phyloP scores from a whole-genome alignment of 148 eudicot genomes.

The Rhododendron williamsianum region DNA sequence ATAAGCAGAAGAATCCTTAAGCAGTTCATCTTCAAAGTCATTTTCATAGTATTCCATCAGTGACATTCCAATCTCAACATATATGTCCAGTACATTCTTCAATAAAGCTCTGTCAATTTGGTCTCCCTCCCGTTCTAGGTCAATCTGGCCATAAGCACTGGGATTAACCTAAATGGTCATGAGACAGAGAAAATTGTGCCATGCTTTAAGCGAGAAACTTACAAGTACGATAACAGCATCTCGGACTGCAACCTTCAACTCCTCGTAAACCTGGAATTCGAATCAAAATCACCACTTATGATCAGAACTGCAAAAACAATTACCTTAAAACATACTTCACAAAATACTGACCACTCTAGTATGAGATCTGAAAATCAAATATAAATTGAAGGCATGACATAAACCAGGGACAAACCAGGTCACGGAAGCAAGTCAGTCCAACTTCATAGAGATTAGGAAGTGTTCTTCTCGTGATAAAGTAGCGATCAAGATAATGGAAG shows the following conservation, averaged over 20 bases:
- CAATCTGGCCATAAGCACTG: constrained; percentile 35
- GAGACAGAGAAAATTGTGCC: not conserved
- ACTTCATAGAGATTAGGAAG: constrained; percentile 26
- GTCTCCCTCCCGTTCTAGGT: constrained; percentile 63
- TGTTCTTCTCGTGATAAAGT: constrained; percentile 27
- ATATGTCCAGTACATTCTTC: constrained; percentile 56
- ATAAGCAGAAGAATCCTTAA: constrained; percentile 48
- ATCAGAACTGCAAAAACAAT: not conserved
- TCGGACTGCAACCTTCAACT: constrained; percentile 37
- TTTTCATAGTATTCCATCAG: constrained; percentile 37
- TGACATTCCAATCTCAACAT: constrained; percentile 56
- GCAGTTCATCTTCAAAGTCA: constrained; percentile 53
- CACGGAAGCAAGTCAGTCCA: constrained; percentile 31
- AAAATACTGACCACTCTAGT: not conserved
- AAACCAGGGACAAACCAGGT: constrained; percentile 21
- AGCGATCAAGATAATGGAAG: constrained; percentile 38
- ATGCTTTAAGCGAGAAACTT: constrained; percentile 11
- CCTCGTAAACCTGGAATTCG: constrained; percentile 43
- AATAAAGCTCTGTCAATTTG: constrained; percentile 59
- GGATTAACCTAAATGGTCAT: not conserved
- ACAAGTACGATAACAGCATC: constrained; percentile 61
- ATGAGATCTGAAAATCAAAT: not conserved
- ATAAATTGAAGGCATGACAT: not conserved
- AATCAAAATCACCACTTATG: constrained; percentile 3
- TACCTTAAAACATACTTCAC: not conserved